A percentile compares a stretch with the other conserved stretches of the same genome.
Evolutionary conservation across 1,139 yeast genomes (phyloP).

Genomic region (Taiozyma sp.): DNA sequence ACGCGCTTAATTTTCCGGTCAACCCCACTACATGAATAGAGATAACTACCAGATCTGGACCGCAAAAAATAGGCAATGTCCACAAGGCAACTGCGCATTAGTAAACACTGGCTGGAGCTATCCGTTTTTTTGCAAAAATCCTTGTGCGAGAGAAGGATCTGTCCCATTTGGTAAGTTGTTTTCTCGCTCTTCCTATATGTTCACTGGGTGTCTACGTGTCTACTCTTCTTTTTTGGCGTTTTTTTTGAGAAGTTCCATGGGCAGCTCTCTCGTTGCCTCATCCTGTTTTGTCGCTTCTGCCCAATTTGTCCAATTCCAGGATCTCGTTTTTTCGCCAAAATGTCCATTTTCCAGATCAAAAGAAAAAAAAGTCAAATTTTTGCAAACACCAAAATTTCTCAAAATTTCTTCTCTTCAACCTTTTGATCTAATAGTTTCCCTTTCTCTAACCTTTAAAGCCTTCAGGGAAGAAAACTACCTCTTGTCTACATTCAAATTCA

Average conservation of each 20-base stretch:
- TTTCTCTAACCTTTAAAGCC: not conserved
- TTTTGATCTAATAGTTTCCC: not conserved
- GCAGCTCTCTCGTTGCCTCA: not conserved
- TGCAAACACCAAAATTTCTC: not conserved
- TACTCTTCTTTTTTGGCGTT: too few species aligned
- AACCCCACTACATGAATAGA: too few species aligned
- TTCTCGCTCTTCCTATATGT: too few species aligned
- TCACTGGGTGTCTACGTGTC: not conserved
- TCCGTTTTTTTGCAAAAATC: too few species aligned
- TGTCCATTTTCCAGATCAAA: not conserved
- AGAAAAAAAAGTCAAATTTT: not conserved
- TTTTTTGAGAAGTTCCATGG: not conserved
- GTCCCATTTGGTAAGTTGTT: too few species aligned
- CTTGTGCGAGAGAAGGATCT: too few species aligned
- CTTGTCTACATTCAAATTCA: not conserved
- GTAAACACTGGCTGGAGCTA: too few species aligned
- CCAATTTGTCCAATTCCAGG: not conserved
- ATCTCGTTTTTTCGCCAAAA: not conserved
- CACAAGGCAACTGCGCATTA: not conserved
- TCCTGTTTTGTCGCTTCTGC: not conserved
- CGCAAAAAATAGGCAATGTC: not conserved
- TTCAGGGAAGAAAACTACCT: not conserved
- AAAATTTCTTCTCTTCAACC: not conserved
- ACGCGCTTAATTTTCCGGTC: too few species aligned
- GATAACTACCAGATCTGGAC: too few species aligned